Evolutionary conservation across 371 early-diverging fungal genomes (phyloP), one percentile per base, ranked within the genome.

Genomic region (Blakeslea trispora): DNA sequence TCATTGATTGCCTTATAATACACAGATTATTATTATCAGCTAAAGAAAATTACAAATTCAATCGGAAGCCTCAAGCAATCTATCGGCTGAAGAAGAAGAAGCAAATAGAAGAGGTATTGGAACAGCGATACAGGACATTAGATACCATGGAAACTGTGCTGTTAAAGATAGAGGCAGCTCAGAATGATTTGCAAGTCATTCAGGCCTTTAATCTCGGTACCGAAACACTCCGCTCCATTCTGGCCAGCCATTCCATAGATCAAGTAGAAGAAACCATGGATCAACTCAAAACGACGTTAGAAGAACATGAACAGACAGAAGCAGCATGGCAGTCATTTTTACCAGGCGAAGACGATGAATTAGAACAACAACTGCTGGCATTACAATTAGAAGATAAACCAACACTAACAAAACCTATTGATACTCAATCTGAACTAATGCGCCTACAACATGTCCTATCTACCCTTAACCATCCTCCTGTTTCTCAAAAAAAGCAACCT

Each of bases 121-220:
- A 72, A 11, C 68, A 76, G 35, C 64, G 82, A 14, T 24, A 82
- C 11, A 58, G 48, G 8, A 78, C 81, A 6, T 57, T 83, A 6
- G 81, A 77, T 34, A 81, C 81, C 1, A 72, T 85, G 66, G 82
- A 85, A 37, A 71, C 68, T 0, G 70, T 85, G 10, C 19, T 85
- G 11, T 50, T 75, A 31, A 82, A 77, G 50, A 78, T 85, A 23
- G 78, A 80, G 53, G 50, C 69, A 6, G 77, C 82, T 3, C 77
- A 82, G 40, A 77, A 77, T 37, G 82, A 85, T 54, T 17, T 45
- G n/a, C 28, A 47, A 31, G 81, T 79, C 6, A 66, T 84, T 10
- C 64, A 74, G 42, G 83, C 83, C 11, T 84, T 81, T 51, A 68
- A 75, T 39, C 53, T 74, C 21, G 85, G 85, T 6, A 75, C 83